These are phyloP conservation scores for Hymenoscyphus salicellus DNA, from an alignment of 2,329 filamentous ascomycete genomes.

Conservation along the genomic window DNA sequence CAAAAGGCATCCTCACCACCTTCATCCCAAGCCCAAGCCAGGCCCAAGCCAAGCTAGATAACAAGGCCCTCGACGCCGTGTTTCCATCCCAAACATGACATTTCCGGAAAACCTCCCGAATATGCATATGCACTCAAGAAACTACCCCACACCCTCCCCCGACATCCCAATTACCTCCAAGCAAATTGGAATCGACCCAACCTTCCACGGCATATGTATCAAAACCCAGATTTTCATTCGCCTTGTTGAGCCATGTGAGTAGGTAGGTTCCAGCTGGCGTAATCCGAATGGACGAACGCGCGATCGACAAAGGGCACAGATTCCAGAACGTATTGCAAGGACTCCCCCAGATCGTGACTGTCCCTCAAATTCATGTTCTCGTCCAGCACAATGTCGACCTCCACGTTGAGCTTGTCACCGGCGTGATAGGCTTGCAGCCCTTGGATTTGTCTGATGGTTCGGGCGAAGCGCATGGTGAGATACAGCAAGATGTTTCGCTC, in stretches of 20 bases:
- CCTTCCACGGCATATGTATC: not conserved
- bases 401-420: conserved; percentile 61
- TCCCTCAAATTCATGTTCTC: conserved; percentile 50
- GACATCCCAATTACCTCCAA: not conserved
- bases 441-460: conserved; percentile 53
- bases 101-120: not conserved
- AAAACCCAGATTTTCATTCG: conserved; percentile 15
- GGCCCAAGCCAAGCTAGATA: not conserved
- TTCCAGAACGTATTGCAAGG: conserved; percentile 60
- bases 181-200: not conserved
- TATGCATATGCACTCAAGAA: not conserved
- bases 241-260: conserved; percentile 38
- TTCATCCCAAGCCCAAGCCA: not conserved
- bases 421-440: conserved; percentile 57
- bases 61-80: not conserved
- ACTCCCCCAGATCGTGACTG: conserved; percentile 60
- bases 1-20: not conserved
- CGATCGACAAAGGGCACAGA: conserved; percentile 43
- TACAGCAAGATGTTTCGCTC: conserved; percentile 57
- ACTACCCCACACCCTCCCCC: not conserved
- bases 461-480: conserved; percentile 55
- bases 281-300: conserved; percentile 43
- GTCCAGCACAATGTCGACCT: conserved; percentile 58
- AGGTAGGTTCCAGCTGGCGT: conserved; percentile 36
- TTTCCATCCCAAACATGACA: not conserved